These are phyloP conservation scores for Trichoderma sp. DNA, from an alignment of 2,329 filamentous ascomycete species.

Conservation along the genomic window DNA sequence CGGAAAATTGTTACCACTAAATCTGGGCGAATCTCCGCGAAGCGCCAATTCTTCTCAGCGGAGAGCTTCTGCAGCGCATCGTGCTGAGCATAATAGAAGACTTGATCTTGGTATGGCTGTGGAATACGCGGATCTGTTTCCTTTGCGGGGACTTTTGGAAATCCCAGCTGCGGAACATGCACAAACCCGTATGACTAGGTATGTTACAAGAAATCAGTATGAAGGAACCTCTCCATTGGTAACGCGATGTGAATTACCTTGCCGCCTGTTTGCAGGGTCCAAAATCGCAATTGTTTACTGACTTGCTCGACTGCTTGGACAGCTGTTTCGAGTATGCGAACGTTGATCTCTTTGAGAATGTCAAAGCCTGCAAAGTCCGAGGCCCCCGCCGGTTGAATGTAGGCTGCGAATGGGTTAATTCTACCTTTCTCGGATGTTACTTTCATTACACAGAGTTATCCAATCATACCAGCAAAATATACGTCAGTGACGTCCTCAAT, in stretches of 20 bases:
- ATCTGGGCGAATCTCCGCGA: conserved; percentile 25
- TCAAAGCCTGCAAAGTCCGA: conserved; percentile 22
- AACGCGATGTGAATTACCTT: neutral
- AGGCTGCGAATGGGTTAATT: neutral
- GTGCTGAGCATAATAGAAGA: conserved; percentile 24
- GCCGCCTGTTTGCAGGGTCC: conserved; percentile 23
- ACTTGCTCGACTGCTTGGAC: conserved; percentile 18
- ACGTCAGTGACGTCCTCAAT: conserved; percentile 22
- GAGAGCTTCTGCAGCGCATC: conserved; percentile 9
- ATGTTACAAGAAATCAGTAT: neutral
- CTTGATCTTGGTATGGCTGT: conserved; percentile 23
- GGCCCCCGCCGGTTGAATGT: conserved; percentile 18
- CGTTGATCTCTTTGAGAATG: conserved; percentile 21
- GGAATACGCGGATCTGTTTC: conserved; percentile 23
- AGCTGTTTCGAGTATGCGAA: conserved; percentile 19
- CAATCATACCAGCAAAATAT: conserved; percentile 19
- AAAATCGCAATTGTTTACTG: conserved; percentile 6
- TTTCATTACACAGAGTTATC: no score
- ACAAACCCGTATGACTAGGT: conserved; percentile 14
- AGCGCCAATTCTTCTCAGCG: conserved; percentile 21
- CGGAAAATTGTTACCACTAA: neutral
- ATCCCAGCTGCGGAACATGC: conserved; percentile 20
- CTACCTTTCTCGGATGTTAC: neutral
- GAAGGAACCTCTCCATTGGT: neutral
- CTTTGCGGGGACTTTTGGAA: conserved; percentile 21